A percentile compares a stretch with the other conserved stretches of the same genome.
Conservation (phyloP, 176 grass and related monocot genomes). For the Paspalum notatum region DNA sequence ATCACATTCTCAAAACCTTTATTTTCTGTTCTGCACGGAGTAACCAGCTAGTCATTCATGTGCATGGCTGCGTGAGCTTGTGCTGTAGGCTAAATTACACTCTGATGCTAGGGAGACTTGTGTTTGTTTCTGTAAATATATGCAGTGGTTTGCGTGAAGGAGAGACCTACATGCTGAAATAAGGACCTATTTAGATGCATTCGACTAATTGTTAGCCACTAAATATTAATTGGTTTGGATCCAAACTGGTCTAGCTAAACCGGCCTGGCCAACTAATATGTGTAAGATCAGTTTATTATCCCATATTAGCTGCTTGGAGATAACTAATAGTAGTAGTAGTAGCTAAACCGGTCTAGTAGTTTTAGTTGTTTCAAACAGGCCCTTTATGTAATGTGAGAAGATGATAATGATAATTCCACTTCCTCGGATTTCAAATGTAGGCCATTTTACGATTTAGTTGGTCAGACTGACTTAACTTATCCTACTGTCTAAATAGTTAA, state of each 20-base stretch:
- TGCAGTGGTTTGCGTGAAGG: background rate
- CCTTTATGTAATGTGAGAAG: background rate
- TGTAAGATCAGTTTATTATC: too few relatives aligned
- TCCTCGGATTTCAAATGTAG: background rate
- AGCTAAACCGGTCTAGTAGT: too few relatives aligned
- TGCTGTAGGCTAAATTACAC: background rate
- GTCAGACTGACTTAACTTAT: background rate
- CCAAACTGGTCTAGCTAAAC: too few relatives aligned
- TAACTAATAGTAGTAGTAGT: too few relatives aligned
- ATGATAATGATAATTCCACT: background rate
- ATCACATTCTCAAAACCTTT: background rate
- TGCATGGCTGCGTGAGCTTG: background rate
- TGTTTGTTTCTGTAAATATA: slow-evolving; percentile 2
- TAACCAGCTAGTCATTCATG: background rate
- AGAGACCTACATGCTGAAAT: background rate
- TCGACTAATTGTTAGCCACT: too few relatives aligned
- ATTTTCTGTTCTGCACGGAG: background rate
- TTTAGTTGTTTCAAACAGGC: too few relatives aligned
- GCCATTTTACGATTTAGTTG: background rate
- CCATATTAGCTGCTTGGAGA: too few relatives aligned
- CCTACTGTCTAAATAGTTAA: background rate
- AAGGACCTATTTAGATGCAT: too few relatives aligned
- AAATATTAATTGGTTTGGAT: too few relatives aligned
- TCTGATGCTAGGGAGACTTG: background rate
- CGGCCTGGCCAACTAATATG: too few relatives aligned